phyloP scores from a whole-genome alignment of 75 land plant species.

The Pseudotsuga menziesii region DNA sequence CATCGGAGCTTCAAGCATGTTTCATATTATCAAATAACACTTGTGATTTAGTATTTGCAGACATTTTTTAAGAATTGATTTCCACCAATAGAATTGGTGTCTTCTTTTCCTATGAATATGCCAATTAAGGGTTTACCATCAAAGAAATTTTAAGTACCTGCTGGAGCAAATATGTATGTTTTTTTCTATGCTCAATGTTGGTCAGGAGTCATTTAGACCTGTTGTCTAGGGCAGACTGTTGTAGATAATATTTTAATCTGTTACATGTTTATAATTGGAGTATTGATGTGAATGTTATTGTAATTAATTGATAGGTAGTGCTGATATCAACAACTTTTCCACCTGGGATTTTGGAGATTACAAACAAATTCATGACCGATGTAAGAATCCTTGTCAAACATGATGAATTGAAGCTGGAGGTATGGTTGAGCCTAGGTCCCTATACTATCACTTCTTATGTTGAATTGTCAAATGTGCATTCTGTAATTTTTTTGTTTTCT shows the following conservation, averaged over 20 bases:
- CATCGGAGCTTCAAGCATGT: slow-evolving; percentile 84
- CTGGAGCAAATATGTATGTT: too few species aligned
- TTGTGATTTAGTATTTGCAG: background rate
- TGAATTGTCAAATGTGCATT: slow-evolving; percentile 49
- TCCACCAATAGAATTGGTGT: too few species aligned
- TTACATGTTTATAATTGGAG: too few species aligned
- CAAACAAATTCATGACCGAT: slow-evolving; percentile 98
- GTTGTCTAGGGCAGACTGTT: too few species aligned
- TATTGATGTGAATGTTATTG: too few species aligned
- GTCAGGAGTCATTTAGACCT: too few species aligned
- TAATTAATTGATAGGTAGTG: slow-evolving; percentile 50
- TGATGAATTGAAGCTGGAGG: slow-evolving; percentile 98
- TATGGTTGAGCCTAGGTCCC: slow-evolving; percentile 91
- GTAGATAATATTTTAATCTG: too few species aligned
- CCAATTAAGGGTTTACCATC: too few species aligned
- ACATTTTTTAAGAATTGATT: too few species aligned
- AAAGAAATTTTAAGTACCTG: too few species aligned
- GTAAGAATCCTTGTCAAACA: slow-evolving; percentile 95
- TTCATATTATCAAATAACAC: background rate
- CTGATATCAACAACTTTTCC: slow-evolving; percentile 96
- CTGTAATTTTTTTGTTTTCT: background rate
- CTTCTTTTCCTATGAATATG: too few species aligned
- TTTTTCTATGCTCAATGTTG: too few species aligned
- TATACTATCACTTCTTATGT: slow-evolving; percentile 99
- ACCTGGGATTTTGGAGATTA: slow-evolving; percentile 97